Evolutionary conservation across 2,329 filamentous ascomycete genomes (phyloP), one percentile per base, ranked within the genome.

Genomic region (Emergomyces pasteurianus): DNA sequence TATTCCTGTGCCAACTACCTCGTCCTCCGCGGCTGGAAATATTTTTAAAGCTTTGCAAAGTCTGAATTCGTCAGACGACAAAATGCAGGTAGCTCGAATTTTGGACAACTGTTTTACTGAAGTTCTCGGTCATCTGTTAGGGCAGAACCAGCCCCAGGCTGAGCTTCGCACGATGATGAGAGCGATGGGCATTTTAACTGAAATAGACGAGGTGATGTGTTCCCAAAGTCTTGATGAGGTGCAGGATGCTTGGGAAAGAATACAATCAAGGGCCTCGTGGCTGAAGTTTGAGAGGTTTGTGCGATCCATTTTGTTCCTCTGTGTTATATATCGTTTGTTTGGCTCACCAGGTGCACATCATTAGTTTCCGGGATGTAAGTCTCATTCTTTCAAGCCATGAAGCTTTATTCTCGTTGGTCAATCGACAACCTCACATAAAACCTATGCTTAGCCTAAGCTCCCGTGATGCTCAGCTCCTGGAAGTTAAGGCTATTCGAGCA

Each of bases 1-100:
- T 70, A 80, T 97, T 23, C 88, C 89, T 16, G 85, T 86, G 0
- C 89, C 91, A 0, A 78, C 80, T 8, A 76, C 80, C 2, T 83
- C 81, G 56, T 78, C 81, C 14, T 86, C 83, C 36, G 83, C 87
- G 60, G 80, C 86, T 1, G 85, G 87, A 2, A 86, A 84, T 0
- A 78, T 92, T 0, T 96, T 95, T 75, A 88, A 86, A 67, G 85
- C 86, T 0, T 91, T 95, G 62, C 90, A 96, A 71, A 84, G 85
- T 26, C 80, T 96, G 63, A 83, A 90, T 68, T 85, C 85, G 64
- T 85, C 86, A 2, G 78, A 80, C 10, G 83, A 85, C 56, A 70
- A 83, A 14, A 62, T 71, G 1, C 74, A 80, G 9, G 82, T 88
- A 26, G 77, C 79, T 53, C 71, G 74, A 31, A 81, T 82, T 18